Percentiles rank a stretch among this genome's conserved stretches.
phyloP scores from a whole-genome alignment of 768 basidiomycete species.

The Kwoniella newhampshirensis region DNA sequence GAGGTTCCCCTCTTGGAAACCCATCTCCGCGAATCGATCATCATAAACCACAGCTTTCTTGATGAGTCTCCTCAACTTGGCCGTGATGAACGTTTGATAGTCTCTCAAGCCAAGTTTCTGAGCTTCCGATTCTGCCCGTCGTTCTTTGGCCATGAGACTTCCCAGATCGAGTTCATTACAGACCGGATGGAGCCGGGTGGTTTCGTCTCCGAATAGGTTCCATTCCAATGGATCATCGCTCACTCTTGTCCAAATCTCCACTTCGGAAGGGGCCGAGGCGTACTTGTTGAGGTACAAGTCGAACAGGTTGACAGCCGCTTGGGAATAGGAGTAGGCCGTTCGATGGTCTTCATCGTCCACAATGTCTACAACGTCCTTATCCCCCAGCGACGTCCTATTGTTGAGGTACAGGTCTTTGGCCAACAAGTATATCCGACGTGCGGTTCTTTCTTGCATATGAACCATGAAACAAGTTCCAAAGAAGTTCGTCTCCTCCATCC shows the following conservation, averaged over 20 bases:
- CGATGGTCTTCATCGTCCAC: background rate
- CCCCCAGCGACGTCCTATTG: background rate
- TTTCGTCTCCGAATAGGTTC: background rate
- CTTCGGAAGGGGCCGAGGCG: background rate
- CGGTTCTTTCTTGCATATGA: conserved; percentile 3
- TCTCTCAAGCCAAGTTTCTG: background rate
- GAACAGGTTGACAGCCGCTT: background rate
- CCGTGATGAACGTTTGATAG: background rate
- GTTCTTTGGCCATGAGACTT: background rate
- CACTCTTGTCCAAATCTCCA: background rate
- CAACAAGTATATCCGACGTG: background rate
- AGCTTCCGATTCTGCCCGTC: background rate
- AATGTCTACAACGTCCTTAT: background rate
- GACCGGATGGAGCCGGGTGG: background rate
- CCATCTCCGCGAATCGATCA: background rate
- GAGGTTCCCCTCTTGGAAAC: background rate
- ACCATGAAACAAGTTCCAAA: background rate
- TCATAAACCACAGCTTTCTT: background rate
- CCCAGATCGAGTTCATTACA: background rate
- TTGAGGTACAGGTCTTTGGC: background rate
- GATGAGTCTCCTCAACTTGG: background rate
- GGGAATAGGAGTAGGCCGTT: background rate
- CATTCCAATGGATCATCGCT: background rate
- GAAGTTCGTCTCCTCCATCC: background rate
- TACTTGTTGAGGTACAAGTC: background rate